Percentiles rank a stretch among this genome's conserved stretches.
Conservation (phyloP, 2,329 filamentous ascomycete genomes). For the Ophiobolus disseminans region DNA sequence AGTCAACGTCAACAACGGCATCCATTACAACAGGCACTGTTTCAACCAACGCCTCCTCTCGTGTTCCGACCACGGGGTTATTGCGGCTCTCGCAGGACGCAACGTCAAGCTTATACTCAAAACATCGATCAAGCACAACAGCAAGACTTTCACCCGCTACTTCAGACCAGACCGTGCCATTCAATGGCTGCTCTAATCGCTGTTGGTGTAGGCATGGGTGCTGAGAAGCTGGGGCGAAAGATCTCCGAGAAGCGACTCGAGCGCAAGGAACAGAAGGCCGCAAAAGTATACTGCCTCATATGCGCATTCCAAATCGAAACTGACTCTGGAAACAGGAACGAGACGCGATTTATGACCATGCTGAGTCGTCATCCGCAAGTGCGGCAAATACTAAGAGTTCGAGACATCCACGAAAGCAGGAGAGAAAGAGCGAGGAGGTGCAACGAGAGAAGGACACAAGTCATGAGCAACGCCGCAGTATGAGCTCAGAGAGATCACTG, state of each 20-base stretch:
- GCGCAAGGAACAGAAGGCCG: constrained; percentile 31
- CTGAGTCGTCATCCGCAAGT: constrained; percentile 15
- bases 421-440: constrained; percentile 22
- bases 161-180: neutral
- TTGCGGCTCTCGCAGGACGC: constrained; percentile 8
- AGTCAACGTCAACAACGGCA: constrained; percentile 11
- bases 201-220: constrained; percentile 26
- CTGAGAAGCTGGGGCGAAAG: constrained; percentile 26
- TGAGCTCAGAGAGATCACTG: constrained; percentile 16
- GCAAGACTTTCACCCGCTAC: neutral
- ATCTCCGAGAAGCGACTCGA: constrained; percentile 32
- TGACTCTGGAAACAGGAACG: constrained; percentile 15
- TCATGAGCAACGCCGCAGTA: constrained; percentile 15
- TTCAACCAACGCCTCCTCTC: neutral
- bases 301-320: neutral
- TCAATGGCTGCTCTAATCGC: constrained; percentile 31
- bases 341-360: constrained; percentile 14
- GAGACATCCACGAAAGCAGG: constrained; percentile 2
- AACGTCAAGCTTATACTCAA: neutral
- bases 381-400: constrained; percentile 11
- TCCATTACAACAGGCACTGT: constrained; percentile 1
- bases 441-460: constrained; percentile 14
- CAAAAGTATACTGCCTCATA: constrained; percentile 14
- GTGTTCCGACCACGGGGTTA: constrained; percentile 6
- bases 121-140: neutral